Conservation (phyloP, 2,329 filamentous ascomycete genomes). For the Pseudopithomyces maydicus region DNA sequence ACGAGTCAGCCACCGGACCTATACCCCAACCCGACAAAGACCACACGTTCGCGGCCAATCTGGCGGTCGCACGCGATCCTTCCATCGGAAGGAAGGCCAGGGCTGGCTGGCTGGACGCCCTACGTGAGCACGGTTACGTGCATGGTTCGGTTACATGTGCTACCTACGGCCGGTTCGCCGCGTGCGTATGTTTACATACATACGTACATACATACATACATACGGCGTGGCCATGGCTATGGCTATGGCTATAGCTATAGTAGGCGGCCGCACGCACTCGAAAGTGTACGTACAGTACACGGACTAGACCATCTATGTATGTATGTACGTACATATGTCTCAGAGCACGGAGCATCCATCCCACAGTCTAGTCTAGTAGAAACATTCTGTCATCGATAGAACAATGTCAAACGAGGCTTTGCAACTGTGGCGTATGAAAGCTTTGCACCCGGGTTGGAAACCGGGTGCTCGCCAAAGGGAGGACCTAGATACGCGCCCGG, state of each 20-base stretch:
- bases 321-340: background rate
- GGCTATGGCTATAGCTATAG: no score
- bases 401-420: background rate
- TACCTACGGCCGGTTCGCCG: background rate
- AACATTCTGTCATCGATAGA: background rate
- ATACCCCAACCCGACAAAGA: background rate
- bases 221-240: no score
- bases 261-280: no score
- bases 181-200: no score
- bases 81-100: background rate
- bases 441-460: constrained; percentile 18
- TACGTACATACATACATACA: no score
- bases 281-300: no score
- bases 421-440: background rate
- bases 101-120: background rate
- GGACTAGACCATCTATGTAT: no score
- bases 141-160: no score
- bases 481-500: constrained; percentile 31
- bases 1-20: no score
- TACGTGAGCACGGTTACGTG: no score
- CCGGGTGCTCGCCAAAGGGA: constrained; percentile 23
- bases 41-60: background rate
- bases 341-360: background rate
- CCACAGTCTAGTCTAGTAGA: no score
- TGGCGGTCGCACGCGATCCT: background rate